Percentiles rank a stretch among this genome's conserved stretches.
Evolutionary conservation across 148 eudicot species (phyloP).

Genomic region (Diospyros kaki): DNA sequence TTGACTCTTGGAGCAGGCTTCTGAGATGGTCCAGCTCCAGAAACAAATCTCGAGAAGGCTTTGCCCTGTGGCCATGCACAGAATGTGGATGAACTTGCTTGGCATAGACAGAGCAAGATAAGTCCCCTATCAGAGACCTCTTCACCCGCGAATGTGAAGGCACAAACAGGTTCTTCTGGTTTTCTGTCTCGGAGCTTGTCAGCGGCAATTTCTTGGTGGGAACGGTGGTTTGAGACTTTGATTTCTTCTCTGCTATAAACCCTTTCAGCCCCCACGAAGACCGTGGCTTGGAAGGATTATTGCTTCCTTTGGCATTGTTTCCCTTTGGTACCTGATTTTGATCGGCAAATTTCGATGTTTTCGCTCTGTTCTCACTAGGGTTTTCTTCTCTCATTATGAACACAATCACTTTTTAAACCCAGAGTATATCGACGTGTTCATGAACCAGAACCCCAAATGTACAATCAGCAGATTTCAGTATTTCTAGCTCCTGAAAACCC

Average conservation of each 20-base stretch:
- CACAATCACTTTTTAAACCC: neutral
- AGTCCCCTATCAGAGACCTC: slow-evolving; percentile 46
- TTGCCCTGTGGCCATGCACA: slow-evolving; percentile 14
- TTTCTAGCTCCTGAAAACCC: neutral
- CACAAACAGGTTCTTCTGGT: slow-evolving; percentile 20
- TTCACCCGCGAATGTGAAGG: slow-evolving; percentile 32
- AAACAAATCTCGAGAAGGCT: slow-evolving; percentile 47
- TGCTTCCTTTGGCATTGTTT: slow-evolving; percentile 22
- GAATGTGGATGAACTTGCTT: slow-evolving; percentile 53
- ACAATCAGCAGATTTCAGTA: neutral
- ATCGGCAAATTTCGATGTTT: slow-evolving; percentile 46
- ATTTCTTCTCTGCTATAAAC: slow-evolving; percentile 43
- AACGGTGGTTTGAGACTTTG: slow-evolving; percentile 23
- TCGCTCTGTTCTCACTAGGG: slow-evolving; percentile 30
- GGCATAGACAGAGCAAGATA: slow-evolving; percentile 43
- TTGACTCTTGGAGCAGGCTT: slow-evolving; percentile 59
- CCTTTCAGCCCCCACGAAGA: slow-evolving; percentile 74
- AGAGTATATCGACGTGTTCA: neutral
- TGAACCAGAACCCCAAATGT: neutral
- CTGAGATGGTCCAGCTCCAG: slow-evolving; percentile 72
- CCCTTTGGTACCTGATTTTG: slow-evolving; percentile 54
- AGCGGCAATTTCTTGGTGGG: slow-evolving; percentile 28
- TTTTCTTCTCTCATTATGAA: slow-evolving; percentile 46
- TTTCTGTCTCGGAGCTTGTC: slow-evolving; percentile 15
- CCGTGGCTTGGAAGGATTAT: slow-evolving; percentile 34